Evolutionary conservation across 2,329 filamentous ascomycete species (phyloP), one percentile per base, ranked within the genome.

Genomic region (Diplodia sapinea): DNA sequence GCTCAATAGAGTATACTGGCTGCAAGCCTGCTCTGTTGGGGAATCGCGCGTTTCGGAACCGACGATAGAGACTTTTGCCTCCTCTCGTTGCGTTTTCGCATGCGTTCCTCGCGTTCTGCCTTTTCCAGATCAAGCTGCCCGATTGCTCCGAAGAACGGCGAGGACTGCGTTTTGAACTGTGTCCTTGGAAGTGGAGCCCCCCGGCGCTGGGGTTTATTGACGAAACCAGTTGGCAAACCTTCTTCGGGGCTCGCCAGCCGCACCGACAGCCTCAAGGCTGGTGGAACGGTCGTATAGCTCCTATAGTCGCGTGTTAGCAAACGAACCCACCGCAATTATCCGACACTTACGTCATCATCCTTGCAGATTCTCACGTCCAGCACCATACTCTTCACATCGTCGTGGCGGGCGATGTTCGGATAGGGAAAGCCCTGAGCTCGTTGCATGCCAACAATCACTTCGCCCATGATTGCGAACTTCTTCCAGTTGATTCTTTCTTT

Each of bases 381-480:
- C 67, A 97, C 88, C 73, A 97, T 79, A 72, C 91, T 89, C 73
- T 89, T 85, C 4, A 91, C 87, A 65, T 86, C 84, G 68, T 94
- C 90, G 73, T 91, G 89, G 73, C 85, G 89, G 40, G 83, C 82
- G 70, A 94, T 82, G 70, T 89, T 90, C 31, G 88, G 87, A 72
- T 97, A 97, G 5, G 93, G 89, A 59, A 88, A 88, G 65, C 91
- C 91, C 79, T 98, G 94, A 74, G 94, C 97, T 79, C 90, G 91
- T 86, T 97, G 96, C 66, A 99, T 89, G 2, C 92, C 91, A 69
- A 97, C 84, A 65, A 98, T 86, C 5, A 97, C 91, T 73, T 98
- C 94, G 7, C 94, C 94, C 79, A 98, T 89, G 38, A 99, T 90
- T 79, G 98, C 94, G 74, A 98, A 99, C 77, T 99, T 99, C 79